These are phyloP conservation scores for Streptanthus diversifolius DNA, from an alignment of 345 rosid genomes.

Conservation along the genomic window DNA sequence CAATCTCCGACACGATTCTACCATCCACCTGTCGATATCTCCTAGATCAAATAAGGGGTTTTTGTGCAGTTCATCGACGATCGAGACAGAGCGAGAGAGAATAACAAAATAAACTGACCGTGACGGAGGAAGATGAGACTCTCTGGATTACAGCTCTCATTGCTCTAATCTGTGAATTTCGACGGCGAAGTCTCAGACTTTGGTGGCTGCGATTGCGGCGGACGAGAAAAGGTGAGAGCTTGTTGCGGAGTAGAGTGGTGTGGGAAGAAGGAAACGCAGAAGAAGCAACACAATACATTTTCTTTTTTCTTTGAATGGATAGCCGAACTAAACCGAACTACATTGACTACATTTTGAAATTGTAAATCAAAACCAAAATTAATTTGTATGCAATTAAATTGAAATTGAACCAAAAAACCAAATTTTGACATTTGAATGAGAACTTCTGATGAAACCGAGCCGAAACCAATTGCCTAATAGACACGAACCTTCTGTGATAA, in stretches of 20 bases:
- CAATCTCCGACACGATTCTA: conserved; percentile 66
- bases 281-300: conserved; percentile 26
- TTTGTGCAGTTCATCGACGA: background rate
- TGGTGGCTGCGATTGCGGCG: conserved; percentile 19
- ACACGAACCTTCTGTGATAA: background rate
- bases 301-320: background rate
- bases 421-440: background rate
- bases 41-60: background rate
- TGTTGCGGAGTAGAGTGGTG: conserved; percentile 13
- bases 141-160: conserved; percentile 90
- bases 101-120: conserved; percentile 32
- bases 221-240: conserved; percentile 23
- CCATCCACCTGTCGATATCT: conserved; percentile 61
- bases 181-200: background rate
- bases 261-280: conserved; percentile 9
- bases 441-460: background rate
- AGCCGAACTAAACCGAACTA: conserved; percentile 8
- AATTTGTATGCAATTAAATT: too few species aligned
- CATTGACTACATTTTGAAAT: background rate
- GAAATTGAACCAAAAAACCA: background rate
- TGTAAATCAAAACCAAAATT: too few species aligned
- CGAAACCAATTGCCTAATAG: background rate
- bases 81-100: background rate
- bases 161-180: conserved; percentile 43
- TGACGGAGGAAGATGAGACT: conserved; percentile 73